A percentile compares a stretch with the other conserved stretches of the same genome.
Evolutionary conservation across 176 grass and related monocot species (phyloP).

Genomic region (Saccharum spontaneum): DNA sequence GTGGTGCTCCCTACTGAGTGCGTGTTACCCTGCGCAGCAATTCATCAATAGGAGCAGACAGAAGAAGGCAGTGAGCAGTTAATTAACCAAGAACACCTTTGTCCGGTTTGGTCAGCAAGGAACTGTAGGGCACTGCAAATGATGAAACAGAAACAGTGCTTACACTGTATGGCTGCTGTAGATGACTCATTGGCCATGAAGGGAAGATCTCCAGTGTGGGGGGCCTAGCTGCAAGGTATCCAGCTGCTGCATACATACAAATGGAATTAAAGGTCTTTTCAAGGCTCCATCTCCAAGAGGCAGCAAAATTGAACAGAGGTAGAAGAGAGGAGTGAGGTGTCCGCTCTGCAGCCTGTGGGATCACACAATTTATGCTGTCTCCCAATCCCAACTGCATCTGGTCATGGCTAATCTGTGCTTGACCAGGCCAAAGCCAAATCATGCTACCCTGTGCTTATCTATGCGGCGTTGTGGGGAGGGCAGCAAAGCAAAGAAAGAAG

Average conservation of each 20-base stretch:
- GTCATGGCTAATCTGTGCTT: slow-evolving; percentile 35
- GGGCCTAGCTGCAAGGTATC: slow-evolving; percentile 57
- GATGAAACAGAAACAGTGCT: slow-evolving; percentile 50
- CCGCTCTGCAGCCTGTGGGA: slow-evolving; percentile 15
- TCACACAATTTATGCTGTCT: slow-evolving; percentile 70
- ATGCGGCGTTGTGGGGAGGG: slow-evolving; percentile 33
- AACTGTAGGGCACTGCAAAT: slow-evolving; percentile 39
- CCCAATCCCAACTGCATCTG: slow-evolving; percentile 43
- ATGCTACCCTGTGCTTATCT: slow-evolving; percentile 42
- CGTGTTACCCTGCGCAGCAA: slow-evolving; percentile 56
- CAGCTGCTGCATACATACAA: slow-evolving; percentile 57
- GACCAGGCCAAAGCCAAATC: slow-evolving; percentile 44
- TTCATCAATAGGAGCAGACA: slow-evolving; percentile 43
- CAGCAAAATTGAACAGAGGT: slow-evolving; percentile 34
- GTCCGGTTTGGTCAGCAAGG: slow-evolving; percentile 36
- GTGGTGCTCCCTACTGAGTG: slow-evolving; percentile 77
- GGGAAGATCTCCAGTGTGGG: slow-evolving; percentile 86
- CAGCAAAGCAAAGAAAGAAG: slow-evolving; percentile 46
- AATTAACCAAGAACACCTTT: slow-evolving; percentile 55
- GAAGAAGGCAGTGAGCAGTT: slow-evolving; percentile 43
- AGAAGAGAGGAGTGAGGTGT: slow-evolving; percentile 11
- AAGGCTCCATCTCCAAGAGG: slow-evolving; percentile 23
- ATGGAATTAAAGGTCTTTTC: slow-evolving; percentile 56
- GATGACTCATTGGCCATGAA: slow-evolving; percentile 81
- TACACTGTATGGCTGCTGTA: slow-evolving; percentile 65